phyloP scores from a whole-genome alignment of 306 rosid species.

The Pachyrhizus erosus region DNA sequence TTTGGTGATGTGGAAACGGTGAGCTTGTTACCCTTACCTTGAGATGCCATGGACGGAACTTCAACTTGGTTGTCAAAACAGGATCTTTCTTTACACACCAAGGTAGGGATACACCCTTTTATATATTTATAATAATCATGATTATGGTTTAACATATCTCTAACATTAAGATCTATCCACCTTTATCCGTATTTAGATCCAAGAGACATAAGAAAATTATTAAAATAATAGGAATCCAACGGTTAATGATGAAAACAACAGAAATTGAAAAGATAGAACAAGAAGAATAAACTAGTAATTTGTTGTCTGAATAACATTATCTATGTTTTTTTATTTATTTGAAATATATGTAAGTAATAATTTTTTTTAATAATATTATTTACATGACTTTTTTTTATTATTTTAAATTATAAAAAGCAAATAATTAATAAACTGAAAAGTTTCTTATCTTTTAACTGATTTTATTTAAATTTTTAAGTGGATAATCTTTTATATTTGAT shows the following conservation, averaged over 20 bases:
- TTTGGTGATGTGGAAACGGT: slow-evolving; percentile 64
- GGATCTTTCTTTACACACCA: background rate
- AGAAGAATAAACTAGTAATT: background rate
- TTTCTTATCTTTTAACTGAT: background rate
- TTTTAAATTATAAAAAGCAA: background rate
- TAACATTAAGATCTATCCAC: background rate
- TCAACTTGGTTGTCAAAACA: slow-evolving; percentile 1
- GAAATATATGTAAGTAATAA: background rate
- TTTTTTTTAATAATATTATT: background rate
- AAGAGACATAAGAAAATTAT: background rate
- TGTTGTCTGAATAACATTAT: background rate
- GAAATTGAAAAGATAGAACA: background rate
- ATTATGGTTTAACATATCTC: background rate
- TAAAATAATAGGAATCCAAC: background rate
- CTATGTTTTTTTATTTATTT: background rate
- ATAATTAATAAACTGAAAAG: background rate
- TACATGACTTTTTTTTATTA: background rate
- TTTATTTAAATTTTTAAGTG: background rate
- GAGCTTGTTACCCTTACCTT: slow-evolving; percentile 37
- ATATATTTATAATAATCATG: background rate
- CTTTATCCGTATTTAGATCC: background rate
- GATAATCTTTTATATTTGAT: background rate
- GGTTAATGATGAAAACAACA: background rate
- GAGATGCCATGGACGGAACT: slow-evolving; percentile 58
- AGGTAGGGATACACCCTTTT: background rate